Base-by-base conservation (phyloP, 495 filamentous ascomycete genomes). In the Xylaria venustula region DNA sequence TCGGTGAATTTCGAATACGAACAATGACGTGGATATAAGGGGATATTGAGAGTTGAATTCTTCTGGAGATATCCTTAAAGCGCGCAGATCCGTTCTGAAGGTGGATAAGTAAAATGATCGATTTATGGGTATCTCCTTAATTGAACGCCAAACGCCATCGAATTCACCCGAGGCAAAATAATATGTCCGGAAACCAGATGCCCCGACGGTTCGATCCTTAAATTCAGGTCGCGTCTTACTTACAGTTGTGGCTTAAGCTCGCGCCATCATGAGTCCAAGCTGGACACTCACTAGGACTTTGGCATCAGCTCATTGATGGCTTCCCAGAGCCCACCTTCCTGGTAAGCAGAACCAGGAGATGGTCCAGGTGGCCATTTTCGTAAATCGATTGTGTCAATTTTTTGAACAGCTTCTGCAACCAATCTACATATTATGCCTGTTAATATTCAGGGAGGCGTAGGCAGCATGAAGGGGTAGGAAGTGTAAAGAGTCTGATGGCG, bases 321-420 rank as follows among this genome's bases (percentile, higher is more conserved):
- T 11, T 69, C 56, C 67, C 67, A 71, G 30, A 71, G 64, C 26
- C 69, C 68, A 19, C 68, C 69, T 30, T 61, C 17, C 2, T 61
- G 66, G 25, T 50, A 71, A 7, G 36, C 36, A 14, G 64, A 57
- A 28, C 59, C 60, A n/a, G 59, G 56, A 34, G 66, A 62, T 7
- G 69, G 60, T 7, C 20, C 42, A 7, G 69, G 69, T 3, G 69
- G 69, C 69, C 69, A 71, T 49, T 60, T 58, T 15, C 41, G 53
- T 19, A 63, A 20, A 2, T 54, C n/a, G 0, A 42, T 46, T 44
- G 59, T 63, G 8, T 51, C 37, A 7, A 63, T 61, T 14, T 61
- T 56, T 40, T 44, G 45, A 63, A 80, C 25, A 22, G 74, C 67
- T 6, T 67, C 60, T 34, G 53, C 47, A 1, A 77, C 68, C 7